These are phyloP conservation scores for Metschnikowia proteae DNA, from an alignment of 805 yeast genomes.

Conservation along the genomic window DNA sequence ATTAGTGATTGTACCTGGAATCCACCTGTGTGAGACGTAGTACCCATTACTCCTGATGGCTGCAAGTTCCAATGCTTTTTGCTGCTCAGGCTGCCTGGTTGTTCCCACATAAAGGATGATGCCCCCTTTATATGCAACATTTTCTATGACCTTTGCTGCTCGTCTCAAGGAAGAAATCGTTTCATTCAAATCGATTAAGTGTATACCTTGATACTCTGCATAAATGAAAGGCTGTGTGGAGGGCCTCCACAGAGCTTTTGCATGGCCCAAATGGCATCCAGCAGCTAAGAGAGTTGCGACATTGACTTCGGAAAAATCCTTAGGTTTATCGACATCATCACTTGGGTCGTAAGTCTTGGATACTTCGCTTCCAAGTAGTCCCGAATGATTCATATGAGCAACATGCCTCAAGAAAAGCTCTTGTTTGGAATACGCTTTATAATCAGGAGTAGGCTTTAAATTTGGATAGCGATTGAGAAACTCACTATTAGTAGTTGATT, in stretches of 20 bases:
- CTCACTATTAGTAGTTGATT: slow-evolving; percentile 32
- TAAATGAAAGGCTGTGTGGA: slow-evolving; percentile 81
- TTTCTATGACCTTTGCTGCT: slow-evolving; percentile 82
- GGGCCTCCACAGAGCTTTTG: slow-evolving; percentile 74
- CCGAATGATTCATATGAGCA: slow-evolving; percentile 53
- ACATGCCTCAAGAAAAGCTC: slow-evolving; percentile 75
- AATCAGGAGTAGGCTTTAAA: slow-evolving; percentile 55
- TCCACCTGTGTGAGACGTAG: slow-evolving; percentile 83
- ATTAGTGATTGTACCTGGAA: slow-evolving; percentile 92
- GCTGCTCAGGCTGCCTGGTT: slow-evolving; percentile 61
- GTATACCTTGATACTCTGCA: slow-evolving; percentile 88
- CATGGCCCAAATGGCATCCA: slow-evolving; percentile 92
- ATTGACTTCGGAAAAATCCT: slow-evolving; percentile 52
- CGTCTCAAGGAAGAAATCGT: slow-evolving; percentile 72
- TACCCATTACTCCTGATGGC: slow-evolving; percentile 75
- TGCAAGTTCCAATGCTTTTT: slow-evolving; percentile 69
- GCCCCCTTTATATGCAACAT: slow-evolving; percentile 82
- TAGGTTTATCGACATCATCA: slow-evolving; percentile 59
- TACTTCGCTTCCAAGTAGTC: slow-evolving; percentile 62
- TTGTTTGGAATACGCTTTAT: slow-evolving; percentile 68
- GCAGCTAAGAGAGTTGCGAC: slow-evolving; percentile 77
- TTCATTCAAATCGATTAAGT: slow-evolving; percentile 84
- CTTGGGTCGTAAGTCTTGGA: slow-evolving; percentile 66
- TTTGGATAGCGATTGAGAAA: slow-evolving; percentile 49
- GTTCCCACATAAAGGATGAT: slow-evolving; percentile 82